These are phyloP conservation scores for Annulohypoxylon maeteangense DNA, from an alignment of 495 filamentous ascomycete species.

Conservation along the genomic window DNA sequence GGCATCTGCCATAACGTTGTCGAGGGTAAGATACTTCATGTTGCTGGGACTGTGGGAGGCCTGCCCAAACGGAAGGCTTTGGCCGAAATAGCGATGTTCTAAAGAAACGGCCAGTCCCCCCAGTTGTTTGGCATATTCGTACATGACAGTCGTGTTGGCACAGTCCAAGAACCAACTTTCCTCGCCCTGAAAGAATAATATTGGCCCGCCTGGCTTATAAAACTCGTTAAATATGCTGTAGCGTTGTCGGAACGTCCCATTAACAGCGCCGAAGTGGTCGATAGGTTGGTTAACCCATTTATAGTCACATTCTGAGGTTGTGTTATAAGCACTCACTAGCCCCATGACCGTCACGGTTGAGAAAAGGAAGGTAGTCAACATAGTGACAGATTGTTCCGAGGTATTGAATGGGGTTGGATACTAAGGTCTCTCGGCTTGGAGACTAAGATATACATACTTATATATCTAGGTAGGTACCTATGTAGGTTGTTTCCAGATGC, in stretches of 20 bases:
- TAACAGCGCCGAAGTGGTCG: slow-evolving; percentile 6
- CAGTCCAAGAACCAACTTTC: slow-evolving; percentile 15
- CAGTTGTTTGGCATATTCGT: slow-evolving; percentile 20
- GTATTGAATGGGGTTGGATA: neutral
- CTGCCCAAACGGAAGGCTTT: slow-evolving; percentile 20
- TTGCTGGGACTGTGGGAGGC: slow-evolving; percentile 4
- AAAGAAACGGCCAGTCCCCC: slow-evolving; percentile 20
- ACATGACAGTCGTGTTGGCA: slow-evolving; percentile 23
- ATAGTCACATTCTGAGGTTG: slow-evolving; percentile 17
- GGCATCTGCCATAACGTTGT: slow-evolving; percentile 31
- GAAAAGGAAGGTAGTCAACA: neutral
- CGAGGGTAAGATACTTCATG: slow-evolving; percentile 23
- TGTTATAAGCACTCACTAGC: neutral
- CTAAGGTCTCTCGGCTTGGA: neutral
- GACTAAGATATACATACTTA: neutral
- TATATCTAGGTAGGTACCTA: neutral
- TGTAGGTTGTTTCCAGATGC: neutral
- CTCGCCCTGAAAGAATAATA: slow-evolving; percentile 29
- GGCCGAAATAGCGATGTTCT: slow-evolving; percentile 31
- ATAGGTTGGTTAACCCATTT: slow-evolving; percentile 17
- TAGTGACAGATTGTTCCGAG: neutral
- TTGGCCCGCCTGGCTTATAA: slow-evolving; percentile 28
- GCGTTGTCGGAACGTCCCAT: slow-evolving; percentile 28
- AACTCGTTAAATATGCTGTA: slow-evolving; percentile 24
- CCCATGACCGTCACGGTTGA: neutral